Evolutionary conservation across 1,139 yeast genomes (phyloP).

Genomic region (Barnettozyma hawaiiensis): DNA sequence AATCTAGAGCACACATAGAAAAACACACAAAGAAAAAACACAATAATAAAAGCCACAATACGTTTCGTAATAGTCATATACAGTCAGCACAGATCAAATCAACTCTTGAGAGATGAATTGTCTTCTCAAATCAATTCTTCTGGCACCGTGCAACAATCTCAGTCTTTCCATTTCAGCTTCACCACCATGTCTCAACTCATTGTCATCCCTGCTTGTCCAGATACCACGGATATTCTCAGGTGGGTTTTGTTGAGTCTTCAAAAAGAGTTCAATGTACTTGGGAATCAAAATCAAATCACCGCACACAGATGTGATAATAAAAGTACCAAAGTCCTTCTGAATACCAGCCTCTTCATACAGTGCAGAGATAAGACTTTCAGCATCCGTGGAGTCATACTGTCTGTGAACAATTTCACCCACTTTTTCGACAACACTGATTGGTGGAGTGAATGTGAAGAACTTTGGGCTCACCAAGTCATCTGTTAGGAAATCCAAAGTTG

Average conservation of each 20-base stretch:
- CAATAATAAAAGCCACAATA: background rate
- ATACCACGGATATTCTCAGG: constrained; percentile 41
- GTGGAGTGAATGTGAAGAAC: constrained; percentile 24
- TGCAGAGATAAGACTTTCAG: constrained; percentile 39
- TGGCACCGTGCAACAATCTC: constrained; percentile 33
- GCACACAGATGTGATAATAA: constrained; percentile 42
- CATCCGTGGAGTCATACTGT: constrained; percentile 39
- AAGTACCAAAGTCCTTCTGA: constrained; percentile 40
- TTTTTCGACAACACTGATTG: constrained; percentile 28
- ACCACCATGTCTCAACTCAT: constrained; percentile 28
- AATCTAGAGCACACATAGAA: no score
- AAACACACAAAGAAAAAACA: no score
- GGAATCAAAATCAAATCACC: constrained; percentile 44
- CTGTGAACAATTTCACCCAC: constrained; percentile 37
- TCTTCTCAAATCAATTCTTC: constrained; percentile 35
- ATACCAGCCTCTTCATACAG: constrained; percentile 41
- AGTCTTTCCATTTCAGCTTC: constrained; percentile 30
- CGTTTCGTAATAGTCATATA: background rate
- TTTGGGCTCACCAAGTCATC: constrained; percentile 24
- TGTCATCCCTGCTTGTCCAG: constrained; percentile 46
- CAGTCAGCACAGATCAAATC: constrained; percentile 17
- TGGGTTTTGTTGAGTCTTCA: constrained; percentile 39
- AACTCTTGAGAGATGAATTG: constrained; percentile 33
- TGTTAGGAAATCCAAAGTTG: constrained; percentile 21
- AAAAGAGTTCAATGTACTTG: constrained; percentile 39